Base-by-base conservation (phyloP, 1,139 yeast species). In the Pichia sp. region DNA sequence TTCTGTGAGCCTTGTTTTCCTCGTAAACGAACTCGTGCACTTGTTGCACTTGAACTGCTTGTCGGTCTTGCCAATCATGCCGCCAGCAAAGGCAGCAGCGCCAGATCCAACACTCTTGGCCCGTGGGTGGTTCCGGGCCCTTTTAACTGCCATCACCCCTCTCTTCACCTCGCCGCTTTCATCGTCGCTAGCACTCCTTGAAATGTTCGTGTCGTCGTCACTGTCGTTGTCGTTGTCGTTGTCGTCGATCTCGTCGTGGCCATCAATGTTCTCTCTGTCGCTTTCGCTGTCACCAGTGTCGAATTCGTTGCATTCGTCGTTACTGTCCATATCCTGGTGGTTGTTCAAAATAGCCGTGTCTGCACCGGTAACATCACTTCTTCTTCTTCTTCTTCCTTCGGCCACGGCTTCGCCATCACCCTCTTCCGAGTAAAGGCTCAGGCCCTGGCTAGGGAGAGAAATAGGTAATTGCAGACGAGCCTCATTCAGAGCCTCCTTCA, bases 1-100 rank as follows among this genome's bases (percentile, higher is more conserved):
- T 47, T 61, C 64, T 4, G 60, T 61, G 8, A 65, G 54, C 47
- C 67, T 57, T 26, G 64, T 61, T n/a, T 63, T 64, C 23, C 67
- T 54, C 1, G 68, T 64, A 45, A 62, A 65, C 1, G 64, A 54
- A 16, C 60, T 55, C 7, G 58, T 15, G 46, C 68, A 65, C 16
- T 53, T 36, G 11, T 32, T 43, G 57, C 68, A 65, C 47, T 56
- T 57, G 34, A 61, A 63, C 36, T 54, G 55, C 43, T 62, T 62
- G 2, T 53, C 49, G 30, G 11, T 15, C n/a, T 42, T 42, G n/a
- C 15, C 23, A 19, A 19, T 19, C 23, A 19, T 13, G 15, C 10
- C n/a, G 13, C 7, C 15, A 36, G 45, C 8, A 19, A 26, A 26
- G 11, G 30, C 45, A 13, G 45, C n/a, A 29, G 45, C 2, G 16